Evolutionary conservation across 2,329 filamentous ascomycete species (phyloP).

Genomic region (Xylaria sp.): DNA sequence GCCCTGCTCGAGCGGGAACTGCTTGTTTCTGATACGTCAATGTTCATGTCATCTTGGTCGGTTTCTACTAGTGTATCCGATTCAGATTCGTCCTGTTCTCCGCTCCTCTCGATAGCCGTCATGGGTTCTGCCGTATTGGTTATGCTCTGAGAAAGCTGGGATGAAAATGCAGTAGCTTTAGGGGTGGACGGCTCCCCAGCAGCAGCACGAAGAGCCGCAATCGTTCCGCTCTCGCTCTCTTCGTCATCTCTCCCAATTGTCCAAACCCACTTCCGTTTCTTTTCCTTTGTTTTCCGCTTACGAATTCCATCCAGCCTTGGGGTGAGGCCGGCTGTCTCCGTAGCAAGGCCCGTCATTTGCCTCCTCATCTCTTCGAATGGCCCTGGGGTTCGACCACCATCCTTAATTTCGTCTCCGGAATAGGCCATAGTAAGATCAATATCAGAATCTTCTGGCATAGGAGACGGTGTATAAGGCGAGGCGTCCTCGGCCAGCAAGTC

Average conservation of each 20-base stretch:
- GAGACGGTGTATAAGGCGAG: constrained; percentile 58
- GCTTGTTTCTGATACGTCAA: constrained; percentile 63
- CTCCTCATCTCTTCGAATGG: constrained; percentile 72
- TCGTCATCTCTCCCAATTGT: constrained; percentile 66
- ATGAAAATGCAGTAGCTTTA: constrained; percentile 29
- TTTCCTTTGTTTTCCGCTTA: constrained; percentile 67
- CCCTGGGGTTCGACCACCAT: constrained; percentile 70
- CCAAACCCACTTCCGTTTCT: constrained; percentile 73
- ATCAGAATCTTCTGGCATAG: constrained; percentile 53
- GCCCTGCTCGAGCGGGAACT: constrained; percentile 53
- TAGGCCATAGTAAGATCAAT: constrained; percentile 64
- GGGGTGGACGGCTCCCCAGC: constrained; percentile 46
- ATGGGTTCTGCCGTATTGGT: constrained; percentile 38
- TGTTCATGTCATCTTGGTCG: constrained; percentile 49
- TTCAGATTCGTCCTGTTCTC: constrained; percentile 51
- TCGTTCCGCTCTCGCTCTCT: constrained; percentile 55
- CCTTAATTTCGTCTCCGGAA: constrained; percentile 64
- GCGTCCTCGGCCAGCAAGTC: constrained; percentile 69
- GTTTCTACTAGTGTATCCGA: constrained; percentile 33
- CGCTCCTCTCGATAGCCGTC: constrained; percentile 48
- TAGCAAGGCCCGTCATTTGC: constrained; percentile 61
- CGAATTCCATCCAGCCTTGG: constrained; percentile 56
- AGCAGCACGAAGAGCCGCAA: constrained; percentile 53
- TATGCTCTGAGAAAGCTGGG: constrained; percentile 25
- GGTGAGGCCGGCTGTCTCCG: constrained; percentile 56